Percentiles rank a stretch among this genome's conserved stretches.
These are phyloP conservation scores for Puccinia novopanici DNA, from an alignment of 1,284 basidiomycete species.

Conservation along the genomic window DNA sequence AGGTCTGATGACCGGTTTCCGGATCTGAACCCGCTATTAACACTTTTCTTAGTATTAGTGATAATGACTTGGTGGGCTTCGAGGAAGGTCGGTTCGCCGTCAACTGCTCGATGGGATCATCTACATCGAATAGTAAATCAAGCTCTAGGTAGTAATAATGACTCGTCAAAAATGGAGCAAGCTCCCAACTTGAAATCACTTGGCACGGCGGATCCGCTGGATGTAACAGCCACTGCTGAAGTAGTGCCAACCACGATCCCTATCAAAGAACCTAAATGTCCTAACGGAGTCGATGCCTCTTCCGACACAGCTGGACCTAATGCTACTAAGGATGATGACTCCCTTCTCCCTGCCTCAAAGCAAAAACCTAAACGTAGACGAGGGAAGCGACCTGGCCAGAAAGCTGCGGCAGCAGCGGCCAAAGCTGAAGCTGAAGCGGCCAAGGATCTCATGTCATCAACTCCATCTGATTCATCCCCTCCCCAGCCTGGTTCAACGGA, in stretches of 20 bases:
- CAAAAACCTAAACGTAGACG: conserved; percentile 64
- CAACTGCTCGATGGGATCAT: conserved; percentile 40
- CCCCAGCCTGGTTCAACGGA: not conserved
- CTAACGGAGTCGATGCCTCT: conserved; percentile 47
- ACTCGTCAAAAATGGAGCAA: not conserved
- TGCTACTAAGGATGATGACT: conserved; percentile 57
- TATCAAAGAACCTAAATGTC: conserved; percentile 37
- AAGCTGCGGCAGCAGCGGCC: conserved; percentile 64
- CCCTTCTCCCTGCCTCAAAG: conserved; percentile 60
- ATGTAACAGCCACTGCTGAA: conserved; percentile 1
- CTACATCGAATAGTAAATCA: conserved; percentile 27
- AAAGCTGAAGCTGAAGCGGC: conserved; percentile 61
- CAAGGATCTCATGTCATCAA: conserved; percentile 24
- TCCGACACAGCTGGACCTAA: conserved; percentile 52
- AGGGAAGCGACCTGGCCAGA: conserved; percentile 60
- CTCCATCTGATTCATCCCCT: conserved; percentile 12
- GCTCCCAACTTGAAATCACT: not conserved
- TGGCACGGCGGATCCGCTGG: conserved; percentile 3
- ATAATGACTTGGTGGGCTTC: conserved; percentile 45
- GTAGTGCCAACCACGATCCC: conserved; percentile 5
- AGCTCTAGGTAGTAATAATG: conserved; percentile 20
- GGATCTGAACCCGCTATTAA: conserved; percentile 32
- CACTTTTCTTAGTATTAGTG: conserved; percentile 36
- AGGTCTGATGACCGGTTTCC: conserved; percentile 30
- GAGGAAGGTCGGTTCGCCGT: conserved; percentile 26